A percentile compares a stretch with the other conserved stretches of the same genome.
Conservation (phyloP, 2,329 filamentous ascomycete genomes). For the Diaporthe humulicola region DNA sequence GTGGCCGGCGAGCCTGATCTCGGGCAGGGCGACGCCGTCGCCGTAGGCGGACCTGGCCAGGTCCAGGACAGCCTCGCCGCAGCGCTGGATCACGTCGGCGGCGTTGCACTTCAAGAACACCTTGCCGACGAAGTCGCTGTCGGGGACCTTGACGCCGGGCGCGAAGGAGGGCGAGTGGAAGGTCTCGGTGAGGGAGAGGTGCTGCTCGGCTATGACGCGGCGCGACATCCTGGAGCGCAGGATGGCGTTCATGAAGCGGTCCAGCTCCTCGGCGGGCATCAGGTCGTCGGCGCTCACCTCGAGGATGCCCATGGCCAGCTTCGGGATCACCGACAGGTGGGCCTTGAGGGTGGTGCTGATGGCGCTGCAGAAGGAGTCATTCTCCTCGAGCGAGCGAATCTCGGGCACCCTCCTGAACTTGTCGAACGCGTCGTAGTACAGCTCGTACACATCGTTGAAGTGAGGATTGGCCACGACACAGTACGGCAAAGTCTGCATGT, state of each 20-base stretch:
- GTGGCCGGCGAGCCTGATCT: constrained; percentile 87
- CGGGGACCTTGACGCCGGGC: constrained; percentile 76
- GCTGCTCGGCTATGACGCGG: constrained; percentile 96
- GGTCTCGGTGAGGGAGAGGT: constrained; percentile 93
- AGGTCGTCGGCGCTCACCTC: constrained; percentile 80
- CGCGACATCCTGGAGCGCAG: constrained; percentile 93
- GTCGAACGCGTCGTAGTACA: constrained; percentile 98
- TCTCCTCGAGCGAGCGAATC: constrained; percentile 88
- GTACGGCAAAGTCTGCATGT: constrained; percentile 97
- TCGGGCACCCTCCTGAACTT: constrained; percentile 86
- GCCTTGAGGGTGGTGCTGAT: constrained; percentile 85
- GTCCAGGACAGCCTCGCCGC: constrained; percentile 80
- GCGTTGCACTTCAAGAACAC: constrained; percentile 95
- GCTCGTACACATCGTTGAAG: constrained; percentile 93
- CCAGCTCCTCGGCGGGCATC: constrained; percentile 84
- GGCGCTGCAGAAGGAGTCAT: constrained; percentile 86
- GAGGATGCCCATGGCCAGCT: constrained; percentile 92
- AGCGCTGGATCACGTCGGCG: constrained; percentile 87
- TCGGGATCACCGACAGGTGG: constrained; percentile 93
- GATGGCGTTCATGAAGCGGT: constrained; percentile 95
- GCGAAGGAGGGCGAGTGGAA: constrained; percentile 94
- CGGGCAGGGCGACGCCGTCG: constrained; percentile 77
- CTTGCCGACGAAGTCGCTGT: constrained; percentile 91
- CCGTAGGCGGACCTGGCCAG: constrained; percentile 84
- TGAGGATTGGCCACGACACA: constrained; percentile 96